Percentiles rank a stretch among this genome's conserved stretches.
Conservation (phyloP, 2,329 filamentous ascomycete species). For the Diplocarpon mali region DNA sequence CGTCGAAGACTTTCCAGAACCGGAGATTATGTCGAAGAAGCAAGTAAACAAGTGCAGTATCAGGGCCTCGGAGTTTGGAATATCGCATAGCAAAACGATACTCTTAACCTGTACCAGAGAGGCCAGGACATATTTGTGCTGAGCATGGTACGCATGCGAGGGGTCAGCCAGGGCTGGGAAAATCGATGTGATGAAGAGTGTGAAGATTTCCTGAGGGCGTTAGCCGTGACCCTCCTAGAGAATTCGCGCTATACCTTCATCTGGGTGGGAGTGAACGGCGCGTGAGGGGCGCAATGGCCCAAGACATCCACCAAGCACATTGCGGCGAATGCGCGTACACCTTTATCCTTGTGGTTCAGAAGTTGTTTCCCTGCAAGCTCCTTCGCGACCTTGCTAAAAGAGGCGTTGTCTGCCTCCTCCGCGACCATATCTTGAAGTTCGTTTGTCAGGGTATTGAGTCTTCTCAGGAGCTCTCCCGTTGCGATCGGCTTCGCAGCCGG, state of each 20-base stretch:
- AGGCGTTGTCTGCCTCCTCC: constrained; percentile 72
- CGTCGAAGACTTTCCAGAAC: constrained; percentile 58
- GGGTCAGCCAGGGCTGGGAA: constrained; percentile 79
- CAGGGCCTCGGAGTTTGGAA: constrained; percentile 70
- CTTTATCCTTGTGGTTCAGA: constrained; percentile 82
- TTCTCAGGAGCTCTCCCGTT: constrained; percentile 68
- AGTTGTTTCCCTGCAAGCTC: constrained; percentile 75
- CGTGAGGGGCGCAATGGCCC: constrained; percentile 84
- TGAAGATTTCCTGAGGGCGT: constrained; percentile 70
- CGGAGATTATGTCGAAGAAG: constrained; percentile 86
- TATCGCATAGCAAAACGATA: constrained; percentile 80
- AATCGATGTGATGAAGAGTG: constrained; percentile 71
- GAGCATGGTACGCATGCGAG: constrained; percentile 79
- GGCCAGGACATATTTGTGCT: constrained; percentile 83
- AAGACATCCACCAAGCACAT: constrained; percentile 90
- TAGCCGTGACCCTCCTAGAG: constrained; percentile 7
- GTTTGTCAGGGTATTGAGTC: constrained; percentile 68
- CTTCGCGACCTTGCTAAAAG: constrained; percentile 72
- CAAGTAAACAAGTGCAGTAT: constrained; percentile 73
- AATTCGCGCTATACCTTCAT: constrained; percentile 56
- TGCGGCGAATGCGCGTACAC: constrained; percentile 79
- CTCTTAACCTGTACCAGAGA: constrained; percentile 91
- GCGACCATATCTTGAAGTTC: constrained; percentile 83
- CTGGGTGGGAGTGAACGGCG: constrained; percentile 82
- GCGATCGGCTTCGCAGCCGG: constrained; percentile 82